Evolutionary conservation across 2,329 filamentous ascomycete genomes (phyloP), one percentile per base, ranked within the genome.

Genomic region (Bipolaris gigantea): DNA sequence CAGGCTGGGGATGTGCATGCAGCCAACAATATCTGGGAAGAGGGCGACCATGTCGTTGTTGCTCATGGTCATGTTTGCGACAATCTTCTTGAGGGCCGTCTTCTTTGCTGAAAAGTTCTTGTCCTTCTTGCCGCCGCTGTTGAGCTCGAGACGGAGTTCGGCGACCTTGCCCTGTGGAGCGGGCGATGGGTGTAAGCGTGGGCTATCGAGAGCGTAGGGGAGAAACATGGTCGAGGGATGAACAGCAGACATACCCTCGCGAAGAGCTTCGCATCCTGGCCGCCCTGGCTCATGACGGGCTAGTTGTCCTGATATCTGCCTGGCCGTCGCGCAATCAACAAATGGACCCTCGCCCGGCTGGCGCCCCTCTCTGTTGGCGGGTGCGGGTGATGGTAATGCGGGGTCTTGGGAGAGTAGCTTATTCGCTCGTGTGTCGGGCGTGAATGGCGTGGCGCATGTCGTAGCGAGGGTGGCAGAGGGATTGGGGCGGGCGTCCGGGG

Each of bases 31-130:
- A 73, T 99, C 94, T 16, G 93, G 92, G 67, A 99, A 99, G 48
- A 99, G 81, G 35, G 91, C 92, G 50, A 97, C 89, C 94, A 99
- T 99, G 76, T 99, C 94, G 72, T 97, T 99, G 79, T 99, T 99
- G 84, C 93, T 97, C 94, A 99, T 99, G 62, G 94, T 99, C 94
- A 99, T 99, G 75, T 99, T 99, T 74, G 94, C 94, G 67, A 99
- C 94, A 65, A 99, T 97, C 83, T 97, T 97, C 84, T 99, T 99
- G 60, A 99, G 83, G 10, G 94, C 92, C 72, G 97, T 95, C 84
- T 97, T 97, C 83, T 97, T 99, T 63, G 86, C 86, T 40, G 88
- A 84, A 77, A 91, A 89, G 78, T 95, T 96, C 84, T 97, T 97
- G 80, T 99, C 94, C 81, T 97, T 99, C 82, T 96, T 97, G 64